phyloP scores from a whole-genome alignment of 495 filamentous ascomycete genomes.

The Trypethelium eluteriae region DNA sequence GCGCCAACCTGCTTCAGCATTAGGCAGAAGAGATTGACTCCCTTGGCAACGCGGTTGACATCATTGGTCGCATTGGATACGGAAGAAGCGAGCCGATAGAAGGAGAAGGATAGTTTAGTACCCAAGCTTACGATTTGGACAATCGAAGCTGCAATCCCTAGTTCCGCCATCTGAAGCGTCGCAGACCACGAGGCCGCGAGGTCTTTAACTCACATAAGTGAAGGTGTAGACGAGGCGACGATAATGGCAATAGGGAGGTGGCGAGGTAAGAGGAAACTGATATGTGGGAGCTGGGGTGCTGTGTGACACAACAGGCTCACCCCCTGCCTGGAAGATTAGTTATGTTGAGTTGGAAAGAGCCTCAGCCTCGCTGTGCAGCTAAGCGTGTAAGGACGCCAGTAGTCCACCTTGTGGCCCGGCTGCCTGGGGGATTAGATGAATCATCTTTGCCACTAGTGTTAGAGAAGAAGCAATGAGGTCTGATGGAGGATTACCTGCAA shows the following conservation, averaged over 20 bases:
- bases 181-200: neutral
- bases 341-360: neutral
- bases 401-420: neutral
- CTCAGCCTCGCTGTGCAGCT: neutral
- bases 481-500: conserved; percentile 2
- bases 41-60: neutral
- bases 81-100: conserved; percentile 2
- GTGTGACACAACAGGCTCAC: neutral
- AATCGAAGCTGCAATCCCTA: conserved; percentile 5
- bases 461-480: neutral
- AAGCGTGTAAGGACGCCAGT: no score
- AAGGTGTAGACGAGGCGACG: neutral
- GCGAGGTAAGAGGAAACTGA: neutral
- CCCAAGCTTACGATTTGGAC: conserved; percentile 3
- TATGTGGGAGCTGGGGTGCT: neutral
- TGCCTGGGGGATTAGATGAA: neutral
- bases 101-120: conserved; percentile 7
- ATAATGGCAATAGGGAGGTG: neutral
- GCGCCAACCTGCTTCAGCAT: conserved; percentile 7
- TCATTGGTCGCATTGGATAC: neutral
- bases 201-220: neutral
- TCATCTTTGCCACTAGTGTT: neutral
- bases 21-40: conserved; percentile 6
- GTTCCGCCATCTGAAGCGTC: neutral
- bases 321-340: neutral